Evolutionary conservation across 495 filamentous ascomycete genomes (phyloP).

Genomic region (Astrothelium macrocarpum): DNA sequence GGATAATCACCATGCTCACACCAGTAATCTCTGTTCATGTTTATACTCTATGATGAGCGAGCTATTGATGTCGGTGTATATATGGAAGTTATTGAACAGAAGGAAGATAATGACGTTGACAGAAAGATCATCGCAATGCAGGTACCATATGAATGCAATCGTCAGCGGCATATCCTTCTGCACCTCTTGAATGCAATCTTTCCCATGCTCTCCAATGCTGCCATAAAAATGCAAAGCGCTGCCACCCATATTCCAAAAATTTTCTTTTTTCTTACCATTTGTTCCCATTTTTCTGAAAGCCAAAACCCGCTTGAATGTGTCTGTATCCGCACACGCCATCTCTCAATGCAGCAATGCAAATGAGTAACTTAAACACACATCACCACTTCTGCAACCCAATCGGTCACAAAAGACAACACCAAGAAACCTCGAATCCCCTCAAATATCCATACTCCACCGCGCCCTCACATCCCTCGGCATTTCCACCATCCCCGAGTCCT

Average conservation of each 20-base stretch:
- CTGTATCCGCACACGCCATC: not conserved
- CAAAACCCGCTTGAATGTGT: not conserved
- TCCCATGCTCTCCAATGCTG: not conserved
- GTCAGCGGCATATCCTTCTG: not conserved
- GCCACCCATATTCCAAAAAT: slow-evolving; percentile 4
- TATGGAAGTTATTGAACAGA: not conserved
- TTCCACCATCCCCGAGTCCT: slow-evolving; percentile 16
- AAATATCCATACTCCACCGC: slow-evolving; percentile 33
- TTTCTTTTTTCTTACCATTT: not conserved
- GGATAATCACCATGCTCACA: not conserved
- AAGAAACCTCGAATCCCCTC: slow-evolving; percentile 8
- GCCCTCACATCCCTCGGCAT: slow-evolving; percentile 20
- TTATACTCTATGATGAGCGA: not conserved
- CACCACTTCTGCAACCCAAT: not conserved
- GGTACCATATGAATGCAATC: not conserved
- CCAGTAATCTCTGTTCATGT: not conserved
- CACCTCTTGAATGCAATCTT: not conserved
- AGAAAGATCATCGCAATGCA: not conserved
- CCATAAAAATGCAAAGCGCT: slow-evolving; percentile 3
- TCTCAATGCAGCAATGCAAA: not conserved
- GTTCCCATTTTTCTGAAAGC: too few relatives aligned
- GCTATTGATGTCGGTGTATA: not conserved
- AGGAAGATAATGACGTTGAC: not conserved
- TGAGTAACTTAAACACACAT: too few relatives aligned
- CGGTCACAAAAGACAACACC: not conserved